These are phyloP conservation scores for Trichosporon ovoides DNA, from an alignment of 1,284 basidiomycete genomes.

Conservation along the genomic window DNA sequence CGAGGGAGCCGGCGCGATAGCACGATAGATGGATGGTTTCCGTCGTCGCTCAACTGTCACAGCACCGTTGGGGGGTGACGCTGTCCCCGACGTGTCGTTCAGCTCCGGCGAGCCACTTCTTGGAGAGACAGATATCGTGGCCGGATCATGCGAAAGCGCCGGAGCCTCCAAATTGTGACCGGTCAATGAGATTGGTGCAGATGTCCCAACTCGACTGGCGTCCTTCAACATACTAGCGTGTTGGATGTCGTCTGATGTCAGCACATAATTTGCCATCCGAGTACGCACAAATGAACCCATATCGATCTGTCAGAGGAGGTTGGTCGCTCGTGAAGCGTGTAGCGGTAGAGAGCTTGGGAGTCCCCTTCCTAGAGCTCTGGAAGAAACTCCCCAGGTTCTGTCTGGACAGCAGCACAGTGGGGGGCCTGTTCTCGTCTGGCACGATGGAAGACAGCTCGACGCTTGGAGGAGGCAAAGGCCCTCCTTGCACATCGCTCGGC, in stretches of 20 bases:
- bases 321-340: constrained; percentile 57
- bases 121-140: not conserved
- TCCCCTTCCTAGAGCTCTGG: constrained; percentile 32
- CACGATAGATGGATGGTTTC: constrained; percentile 10
- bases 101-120: not conserved
- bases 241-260: constrained; percentile 65
- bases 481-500: constrained; percentile 4
- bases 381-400: constrained; percentile 43
- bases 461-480: constrained; percentile 30
- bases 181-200: constrained; percentile 40
- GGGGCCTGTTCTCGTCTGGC: constrained; percentile 75
- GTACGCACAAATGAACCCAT: constrained; percentile 85
- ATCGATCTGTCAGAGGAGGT: constrained; percentile 75
- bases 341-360: constrained; percentile 42
- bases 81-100: constrained; percentile 1
- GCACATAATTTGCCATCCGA: constrained; percentile 26
- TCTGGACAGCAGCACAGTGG: constrained; percentile 53
- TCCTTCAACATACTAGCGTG: constrained; percentile 69
- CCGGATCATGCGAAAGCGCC: not conserved
- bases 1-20: constrained; percentile 45
- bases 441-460: constrained; percentile 90
- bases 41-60: not conserved
- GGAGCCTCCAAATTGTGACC: constrained; percentile 24
- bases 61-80: constrained; percentile 3
- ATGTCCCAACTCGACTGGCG: constrained; percentile 52